These are phyloP conservation scores for Boletellus deceptivus DNA, from an alignment of 1,284 basidiomycete species.

Conservation along the genomic window DNA sequence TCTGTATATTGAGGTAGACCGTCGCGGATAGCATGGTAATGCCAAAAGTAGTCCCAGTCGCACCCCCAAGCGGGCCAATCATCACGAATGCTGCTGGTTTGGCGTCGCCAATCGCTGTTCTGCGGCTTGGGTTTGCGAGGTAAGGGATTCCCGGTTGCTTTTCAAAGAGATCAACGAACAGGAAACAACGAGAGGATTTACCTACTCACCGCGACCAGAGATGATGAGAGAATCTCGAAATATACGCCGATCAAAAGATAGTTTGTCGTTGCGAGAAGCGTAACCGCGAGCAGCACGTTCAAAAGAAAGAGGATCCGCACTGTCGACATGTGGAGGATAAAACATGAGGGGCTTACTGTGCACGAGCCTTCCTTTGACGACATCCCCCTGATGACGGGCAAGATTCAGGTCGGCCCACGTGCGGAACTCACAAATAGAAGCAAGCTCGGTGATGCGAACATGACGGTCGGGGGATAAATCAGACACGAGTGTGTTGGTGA, in stretches of 20 bases:
- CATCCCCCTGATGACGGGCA: not conserved
- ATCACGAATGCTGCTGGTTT: no score
- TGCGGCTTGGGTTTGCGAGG: no score
- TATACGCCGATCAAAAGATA: no score
- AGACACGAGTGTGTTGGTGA: no score
- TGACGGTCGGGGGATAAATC: no score
- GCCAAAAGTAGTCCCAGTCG: slow-evolving; percentile 5
- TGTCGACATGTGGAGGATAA: slow-evolving; percentile 5
- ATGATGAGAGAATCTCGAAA: no score
- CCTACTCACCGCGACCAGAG: no score
- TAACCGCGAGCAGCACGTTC: slow-evolving; percentile 5
- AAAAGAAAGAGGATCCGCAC: not conserved
- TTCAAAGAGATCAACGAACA: no score
- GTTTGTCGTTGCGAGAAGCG: not conserved
- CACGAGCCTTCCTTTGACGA: not conserved
- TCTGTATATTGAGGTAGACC: not conserved
- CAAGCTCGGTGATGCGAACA: not conserved
- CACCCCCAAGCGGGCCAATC: slow-evolving; percentile 2
- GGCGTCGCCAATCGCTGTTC: no score
- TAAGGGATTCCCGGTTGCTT: no score
- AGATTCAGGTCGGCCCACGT: slow-evolving; percentile 1
- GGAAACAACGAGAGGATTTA: no score
- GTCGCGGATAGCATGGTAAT: no score
- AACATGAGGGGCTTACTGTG: slow-evolving; percentile 8
- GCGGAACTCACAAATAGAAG: not conserved